phyloP scores from a whole-genome alignment of 495 filamentous ascomycete genomes.

The Talaromyces borbonicus region DNA sequence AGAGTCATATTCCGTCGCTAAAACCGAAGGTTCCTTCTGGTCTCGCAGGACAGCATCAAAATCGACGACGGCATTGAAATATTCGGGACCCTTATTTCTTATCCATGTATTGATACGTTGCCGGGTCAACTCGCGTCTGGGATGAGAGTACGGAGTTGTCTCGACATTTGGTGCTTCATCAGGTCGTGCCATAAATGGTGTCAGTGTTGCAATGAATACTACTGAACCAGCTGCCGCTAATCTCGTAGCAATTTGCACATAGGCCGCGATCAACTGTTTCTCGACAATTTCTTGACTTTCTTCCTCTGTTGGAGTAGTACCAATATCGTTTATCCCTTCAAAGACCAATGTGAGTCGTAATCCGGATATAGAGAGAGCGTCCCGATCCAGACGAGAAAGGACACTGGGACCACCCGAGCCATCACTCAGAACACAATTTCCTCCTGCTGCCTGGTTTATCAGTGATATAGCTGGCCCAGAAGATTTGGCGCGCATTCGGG shows the following conservation, averaged over 20 bases:
- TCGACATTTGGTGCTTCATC: constrained; percentile 11
- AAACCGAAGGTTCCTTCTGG: constrained; percentile 26
- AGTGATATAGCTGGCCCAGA: constrained; percentile 41
- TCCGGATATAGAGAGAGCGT: constrained; percentile 46
- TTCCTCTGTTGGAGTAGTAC: constrained; percentile 35
- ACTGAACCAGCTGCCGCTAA: constrained; percentile 46
- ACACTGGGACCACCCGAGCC: constrained; percentile 51
- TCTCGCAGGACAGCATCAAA: constrained; percentile 54
- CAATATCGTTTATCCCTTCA: constrained; percentile 68
- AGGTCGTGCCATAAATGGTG: constrained; percentile 47
- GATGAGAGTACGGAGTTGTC: constrained; percentile 38
- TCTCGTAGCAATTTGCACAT: constrained; percentile 45
- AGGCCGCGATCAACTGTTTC: constrained; percentile 44
- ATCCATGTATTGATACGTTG: constrained; percentile 57
- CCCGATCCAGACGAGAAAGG: constrained; percentile 51
- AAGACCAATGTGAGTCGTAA: constrained; percentile 59
- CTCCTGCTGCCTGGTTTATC: constrained; percentile 64
- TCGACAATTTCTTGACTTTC: constrained; percentile 40
- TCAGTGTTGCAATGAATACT: constrained; percentile 57
- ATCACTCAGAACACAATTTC: constrained; percentile 55
- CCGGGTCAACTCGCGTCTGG: constrained; percentile 46
- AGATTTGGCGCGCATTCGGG: constrained; percentile 39
- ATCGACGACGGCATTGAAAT: constrained; percentile 6
- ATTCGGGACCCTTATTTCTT: constrained; percentile 28
- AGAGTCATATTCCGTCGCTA: constrained; percentile 46